Conservation (phyloP, 1,284 basidiomycete genomes). For the Phellopilus nigrolimitatus region DNA sequence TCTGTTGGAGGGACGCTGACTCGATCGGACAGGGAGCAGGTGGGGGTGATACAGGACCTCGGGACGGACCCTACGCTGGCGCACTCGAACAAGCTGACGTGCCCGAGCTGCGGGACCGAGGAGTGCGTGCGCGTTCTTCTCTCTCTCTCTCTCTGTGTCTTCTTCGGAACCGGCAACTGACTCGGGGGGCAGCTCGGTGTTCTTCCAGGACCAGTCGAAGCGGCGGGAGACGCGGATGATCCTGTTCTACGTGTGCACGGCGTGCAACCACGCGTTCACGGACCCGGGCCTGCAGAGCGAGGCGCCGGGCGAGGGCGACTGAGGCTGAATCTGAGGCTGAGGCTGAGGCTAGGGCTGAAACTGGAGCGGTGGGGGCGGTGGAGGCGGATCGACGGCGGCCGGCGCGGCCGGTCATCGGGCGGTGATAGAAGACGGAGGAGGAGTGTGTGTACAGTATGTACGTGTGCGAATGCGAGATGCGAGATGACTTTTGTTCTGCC, state of each 20-base stretch:
- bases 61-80: constrained; percentile 89
- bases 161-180: too few relatives aligned
- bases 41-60: constrained; percentile 87
- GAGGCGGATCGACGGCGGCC: too few relatives aligned
- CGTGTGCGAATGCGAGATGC: too few relatives aligned
- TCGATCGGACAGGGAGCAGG: constrained; percentile 67
- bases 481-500: too few relatives aligned
- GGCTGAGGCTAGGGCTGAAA: too few relatives aligned
- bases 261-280: constrained; percentile 74
- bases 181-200: constrained; percentile 65
- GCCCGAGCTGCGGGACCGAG: constrained; percentile 65
- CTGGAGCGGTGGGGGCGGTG: too few relatives aligned
- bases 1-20: constrained; percentile 8
- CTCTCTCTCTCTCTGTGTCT: constrained; percentile 7
- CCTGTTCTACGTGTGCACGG: constrained; percentile 88
- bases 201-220: constrained; percentile 93
- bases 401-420: too few relatives aligned
- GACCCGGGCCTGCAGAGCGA: constrained; percentile 45
- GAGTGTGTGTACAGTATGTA: too few relatives aligned
- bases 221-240: constrained; percentile 90
- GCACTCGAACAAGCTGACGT: constrained; percentile 59
- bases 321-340: too few relatives aligned
- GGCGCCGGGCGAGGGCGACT: neutral
- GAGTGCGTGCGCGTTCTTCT: constrained; percentile 47
- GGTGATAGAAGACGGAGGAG: too few relatives aligned